These are phyloP conservation scores for Fusarium longipes DNA, from an alignment of 2,329 filamentous ascomycete genomes.

Conservation along the genomic window DNA sequence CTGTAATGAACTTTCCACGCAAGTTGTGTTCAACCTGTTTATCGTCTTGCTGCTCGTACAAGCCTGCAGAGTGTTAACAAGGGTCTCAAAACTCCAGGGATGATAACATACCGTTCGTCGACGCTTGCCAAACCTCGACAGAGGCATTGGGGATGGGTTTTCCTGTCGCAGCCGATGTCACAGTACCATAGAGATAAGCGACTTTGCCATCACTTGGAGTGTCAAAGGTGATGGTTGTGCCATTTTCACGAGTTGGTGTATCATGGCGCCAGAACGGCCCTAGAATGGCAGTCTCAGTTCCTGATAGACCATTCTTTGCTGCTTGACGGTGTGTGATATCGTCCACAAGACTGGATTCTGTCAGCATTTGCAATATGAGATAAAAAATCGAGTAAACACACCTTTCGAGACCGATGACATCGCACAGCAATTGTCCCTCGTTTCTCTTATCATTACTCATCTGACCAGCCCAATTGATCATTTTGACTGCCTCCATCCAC, in stretches of 20 bases:
- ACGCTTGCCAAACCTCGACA: conserved; percentile 84
- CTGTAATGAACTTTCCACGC: conserved; percentile 77
- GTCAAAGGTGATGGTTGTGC: conserved; percentile 71
- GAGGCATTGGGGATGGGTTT: conserved; percentile 72
- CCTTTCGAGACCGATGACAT: conserved; percentile 80
- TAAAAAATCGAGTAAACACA: conserved; percentile 34
- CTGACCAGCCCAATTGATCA: conserved; percentile 71
- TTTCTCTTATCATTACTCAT: conserved; percentile 76
- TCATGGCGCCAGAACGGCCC: conserved; percentile 86
- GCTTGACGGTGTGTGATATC: conserved; percentile 78
- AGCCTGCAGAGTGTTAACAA: conserved; percentile 43
- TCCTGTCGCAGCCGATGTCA: conserved; percentile 68
- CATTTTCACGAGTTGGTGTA: conserved; percentile 76
- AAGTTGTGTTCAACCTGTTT: conserved; percentile 79
- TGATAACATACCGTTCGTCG: conserved; percentile 68
- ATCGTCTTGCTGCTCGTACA: conserved; percentile 79
- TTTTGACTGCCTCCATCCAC: conserved; percentile 76
- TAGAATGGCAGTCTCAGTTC: conserved; percentile 82
- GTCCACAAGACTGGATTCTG: conserved; percentile 69
- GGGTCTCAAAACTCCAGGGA: accelerated
- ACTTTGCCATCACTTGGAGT: conserved; percentile 62
- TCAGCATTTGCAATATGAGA: background rate
- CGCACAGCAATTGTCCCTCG: conserved; percentile 78
- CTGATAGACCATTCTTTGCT: conserved; percentile 55
- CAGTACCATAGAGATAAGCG: conserved; percentile 72